These are phyloP conservation scores for Silene coronaria DNA, from an alignment of 179 eudicot genomes.

Conservation along the genomic window DNA sequence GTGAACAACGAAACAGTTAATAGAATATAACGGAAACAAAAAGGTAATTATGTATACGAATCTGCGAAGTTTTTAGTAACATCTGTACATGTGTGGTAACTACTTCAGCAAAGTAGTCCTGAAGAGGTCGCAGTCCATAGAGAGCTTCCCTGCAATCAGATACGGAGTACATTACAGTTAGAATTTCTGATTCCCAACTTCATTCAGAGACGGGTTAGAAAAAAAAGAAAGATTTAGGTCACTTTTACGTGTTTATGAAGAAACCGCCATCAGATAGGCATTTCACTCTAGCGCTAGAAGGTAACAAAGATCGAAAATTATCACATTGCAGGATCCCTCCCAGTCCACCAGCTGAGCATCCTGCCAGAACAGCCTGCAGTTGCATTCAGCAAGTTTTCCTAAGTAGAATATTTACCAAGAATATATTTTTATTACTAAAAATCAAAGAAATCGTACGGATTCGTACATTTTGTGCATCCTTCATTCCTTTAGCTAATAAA, in stretches of 20 bases:
- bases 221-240: neutral
- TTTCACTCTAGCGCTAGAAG: constrained; percentile 41
- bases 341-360: constrained; percentile 69
- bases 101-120: constrained; percentile 45
- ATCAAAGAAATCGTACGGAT: neutral
- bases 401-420: neutral
- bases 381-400: neutral
- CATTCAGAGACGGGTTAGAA: neutral
- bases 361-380: constrained; percentile 47
- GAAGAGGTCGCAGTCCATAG: constrained; percentile 47
- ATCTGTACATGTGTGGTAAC: constrained; percentile 60
- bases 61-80: too few species aligned
- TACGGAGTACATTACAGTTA: neutral
- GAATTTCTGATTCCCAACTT: neutral
- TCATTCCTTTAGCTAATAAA: constrained; percentile 47
- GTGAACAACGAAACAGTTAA: neutral
- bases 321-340: constrained; percentile 58
- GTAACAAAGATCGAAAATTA: constrained; percentile 38
- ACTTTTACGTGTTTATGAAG: constrained; percentile 39
- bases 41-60: too few species aligned
- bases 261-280: constrained; percentile 56
- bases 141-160: constrained; percentile 52
- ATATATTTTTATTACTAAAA: neutral
- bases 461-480: constrained; percentile 44
- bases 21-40: neutral